phyloP scores from a whole-genome alignment of 345 rosid genomes.

The Eucalyptus erythrocorys region DNA sequence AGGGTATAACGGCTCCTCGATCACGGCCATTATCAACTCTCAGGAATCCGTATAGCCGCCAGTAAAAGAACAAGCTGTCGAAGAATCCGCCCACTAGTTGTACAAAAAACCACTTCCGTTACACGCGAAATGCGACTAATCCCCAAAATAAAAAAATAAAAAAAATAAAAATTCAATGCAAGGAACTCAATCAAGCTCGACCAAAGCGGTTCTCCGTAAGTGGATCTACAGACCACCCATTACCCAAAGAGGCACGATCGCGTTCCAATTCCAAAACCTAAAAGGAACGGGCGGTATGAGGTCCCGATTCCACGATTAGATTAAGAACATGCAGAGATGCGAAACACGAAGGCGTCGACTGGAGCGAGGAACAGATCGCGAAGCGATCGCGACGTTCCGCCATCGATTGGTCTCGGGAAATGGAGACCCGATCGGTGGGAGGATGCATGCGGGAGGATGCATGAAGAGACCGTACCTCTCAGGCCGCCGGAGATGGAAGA shows the following conservation, averaged over 20 bases:
- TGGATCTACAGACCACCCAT: neutral
- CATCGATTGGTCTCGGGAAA: neutral
- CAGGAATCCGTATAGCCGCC: neutral
- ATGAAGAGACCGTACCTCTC: neutral
- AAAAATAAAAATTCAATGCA: neutral
- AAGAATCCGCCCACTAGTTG: neutral
- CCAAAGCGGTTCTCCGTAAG: neutral
- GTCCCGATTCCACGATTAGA: neutral
- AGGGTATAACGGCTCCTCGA: conserved; percentile 82
- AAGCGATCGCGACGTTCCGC: neutral
- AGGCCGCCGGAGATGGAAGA: neutral
- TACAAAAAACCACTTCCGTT: neutral
- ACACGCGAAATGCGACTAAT: neutral
- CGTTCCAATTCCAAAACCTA: neutral
- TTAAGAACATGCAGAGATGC: neutral
- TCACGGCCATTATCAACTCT: conserved; percentile 41
- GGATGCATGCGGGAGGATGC: neutral
- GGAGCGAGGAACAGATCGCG: neutral
- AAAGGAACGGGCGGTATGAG: neutral
- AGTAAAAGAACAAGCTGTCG: neutral
- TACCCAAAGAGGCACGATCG: neutral
- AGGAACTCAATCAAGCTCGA: neutral
- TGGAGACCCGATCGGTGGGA: neutral
- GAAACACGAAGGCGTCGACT: neutral
- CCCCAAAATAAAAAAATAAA: neutral